These are phyloP conservation scores for Mycena belliarum DNA, from an alignment of 768 basidiomycete genomes.

Conservation along the genomic window DNA sequence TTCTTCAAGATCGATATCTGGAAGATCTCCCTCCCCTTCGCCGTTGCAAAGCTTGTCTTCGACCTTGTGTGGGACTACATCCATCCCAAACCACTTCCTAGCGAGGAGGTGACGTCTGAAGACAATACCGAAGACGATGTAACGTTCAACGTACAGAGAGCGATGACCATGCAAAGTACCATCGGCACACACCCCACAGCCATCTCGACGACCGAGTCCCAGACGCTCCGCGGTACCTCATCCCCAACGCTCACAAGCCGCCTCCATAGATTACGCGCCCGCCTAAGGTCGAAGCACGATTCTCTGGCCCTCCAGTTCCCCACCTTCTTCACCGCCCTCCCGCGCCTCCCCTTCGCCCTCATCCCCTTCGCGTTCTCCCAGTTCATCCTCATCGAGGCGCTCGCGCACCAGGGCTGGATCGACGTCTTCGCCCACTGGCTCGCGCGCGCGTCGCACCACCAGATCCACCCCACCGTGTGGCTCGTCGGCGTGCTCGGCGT, in stretches of 20 bases:
- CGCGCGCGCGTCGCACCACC: conserved; percentile 39
- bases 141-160: conserved; percentile 8
- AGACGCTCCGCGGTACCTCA: background rate
- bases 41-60: conserved; percentile 64
- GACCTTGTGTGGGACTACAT: conserved; percentile 65
- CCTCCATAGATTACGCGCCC: background rate
- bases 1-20: conserved; percentile 78
- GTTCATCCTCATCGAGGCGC: conserved; percentile 89
- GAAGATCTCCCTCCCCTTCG: conserved; percentile 83
- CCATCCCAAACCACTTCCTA: conserved; percentile 30
- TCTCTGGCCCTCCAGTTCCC: conserved; percentile 56
- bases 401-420: conserved; percentile 86
- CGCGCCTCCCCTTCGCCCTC: conserved; percentile 76
- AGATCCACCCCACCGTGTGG: conserved; percentile 58
- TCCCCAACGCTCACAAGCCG: background rate
- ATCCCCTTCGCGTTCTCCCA: conserved; percentile 92
- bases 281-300: conserved; percentile 2
- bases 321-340: conserved; percentile 63
- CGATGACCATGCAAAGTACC: conserved; percentile 55
- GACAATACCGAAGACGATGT: conserved; percentile 20
- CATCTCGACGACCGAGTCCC: conserved; percentile 1
- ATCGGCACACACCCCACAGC: conserved; percentile 61
- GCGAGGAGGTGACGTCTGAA: conserved; percentile 15
- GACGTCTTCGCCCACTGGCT: conserved; percentile 76
- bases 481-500: conserved; percentile 72